Conservation (phyloP, 257 asterid genomes). For the Agastache rugosa region DNA sequence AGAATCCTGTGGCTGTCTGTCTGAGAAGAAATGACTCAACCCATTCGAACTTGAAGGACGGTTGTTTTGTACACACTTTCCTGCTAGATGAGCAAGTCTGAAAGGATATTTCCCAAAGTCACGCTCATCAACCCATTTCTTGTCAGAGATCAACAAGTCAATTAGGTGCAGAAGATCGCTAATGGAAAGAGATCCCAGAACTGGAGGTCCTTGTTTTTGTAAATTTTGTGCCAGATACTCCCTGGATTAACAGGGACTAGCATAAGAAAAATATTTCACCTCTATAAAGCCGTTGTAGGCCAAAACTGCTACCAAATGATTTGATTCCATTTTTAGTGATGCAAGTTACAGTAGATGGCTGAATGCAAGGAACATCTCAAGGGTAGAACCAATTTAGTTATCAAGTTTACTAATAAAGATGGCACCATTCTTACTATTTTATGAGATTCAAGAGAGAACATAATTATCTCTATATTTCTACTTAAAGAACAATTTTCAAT, state of each 20-base stretch:
- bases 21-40: conserved; percentile 58
- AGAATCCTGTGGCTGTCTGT: conserved; percentile 32
- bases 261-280: conserved; percentile 1
- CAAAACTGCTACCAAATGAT: not conserved
- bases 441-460: not conserved
- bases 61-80: conserved; percentile 37
- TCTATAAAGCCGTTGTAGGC: not conserved
- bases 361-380: not conserved
- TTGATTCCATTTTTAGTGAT: not conserved
- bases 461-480: conserved; percentile 13
- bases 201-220: conserved; percentile 57
- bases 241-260: conserved; percentile 46
- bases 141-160: conserved; percentile 68
- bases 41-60: conserved; percentile 42
- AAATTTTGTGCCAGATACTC: conserved; percentile 57
- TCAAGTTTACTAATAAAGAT: not conserved
- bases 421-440: not conserved
- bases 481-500: conserved; percentile 14
- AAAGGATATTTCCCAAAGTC: conserved; percentile 54
- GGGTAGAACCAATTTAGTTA: not conserved
- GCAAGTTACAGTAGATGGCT: not conserved
- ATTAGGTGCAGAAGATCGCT: conserved; percentile 64
- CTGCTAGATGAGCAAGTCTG: conserved; percentile 41
- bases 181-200: conserved; percentile 57
- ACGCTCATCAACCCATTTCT: conserved; percentile 79